These are phyloP conservation scores for Otatea glauca DNA, from an alignment of 176 grass and related monocot species.

Conservation along the genomic window DNA sequence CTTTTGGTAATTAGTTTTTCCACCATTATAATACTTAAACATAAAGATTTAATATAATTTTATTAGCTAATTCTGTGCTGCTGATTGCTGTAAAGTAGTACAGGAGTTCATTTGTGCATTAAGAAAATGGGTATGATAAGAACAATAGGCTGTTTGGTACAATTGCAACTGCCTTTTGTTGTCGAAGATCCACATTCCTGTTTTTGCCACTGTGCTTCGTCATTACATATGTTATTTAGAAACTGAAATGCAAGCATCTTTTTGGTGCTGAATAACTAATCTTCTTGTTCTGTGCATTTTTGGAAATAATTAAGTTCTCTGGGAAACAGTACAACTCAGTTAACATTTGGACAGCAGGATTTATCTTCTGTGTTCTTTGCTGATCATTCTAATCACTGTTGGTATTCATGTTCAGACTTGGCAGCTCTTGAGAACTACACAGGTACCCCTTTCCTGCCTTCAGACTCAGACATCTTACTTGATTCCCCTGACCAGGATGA, in stretches of 20 bases:
- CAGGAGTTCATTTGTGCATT: not conserved
- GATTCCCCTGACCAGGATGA: slow-evolving; percentile 82
- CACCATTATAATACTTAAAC: not conserved
- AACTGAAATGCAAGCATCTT: not conserved
- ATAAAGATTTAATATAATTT: not conserved
- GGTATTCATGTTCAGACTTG: slow-evolving; percentile 52
- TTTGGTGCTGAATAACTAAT: not conserved
- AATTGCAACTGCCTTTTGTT: not conserved
- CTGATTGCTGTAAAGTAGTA: not conserved
- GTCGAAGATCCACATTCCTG: no score
- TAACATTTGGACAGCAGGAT: not conserved
- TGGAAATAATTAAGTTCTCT: not conserved
- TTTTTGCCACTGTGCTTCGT: not conserved
- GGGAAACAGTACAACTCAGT: not conserved
- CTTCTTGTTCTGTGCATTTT: not conserved
- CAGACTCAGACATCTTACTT: slow-evolving; percentile 74
- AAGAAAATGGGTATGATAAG: not conserved
- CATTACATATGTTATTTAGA: not conserved
- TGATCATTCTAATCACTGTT: not conserved
- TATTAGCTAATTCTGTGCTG: not conserved
- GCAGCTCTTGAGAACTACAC: slow-evolving; percentile 68
- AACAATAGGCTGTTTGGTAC: slow-evolving; percentile 2
- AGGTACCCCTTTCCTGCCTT: slow-evolving; percentile 73
- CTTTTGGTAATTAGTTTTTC: slow-evolving; percentile 12
- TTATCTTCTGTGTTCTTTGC: not conserved